Conservation (phyloP, 2,329 filamentous ascomycete species). For the Claviceps sp. region DNA sequence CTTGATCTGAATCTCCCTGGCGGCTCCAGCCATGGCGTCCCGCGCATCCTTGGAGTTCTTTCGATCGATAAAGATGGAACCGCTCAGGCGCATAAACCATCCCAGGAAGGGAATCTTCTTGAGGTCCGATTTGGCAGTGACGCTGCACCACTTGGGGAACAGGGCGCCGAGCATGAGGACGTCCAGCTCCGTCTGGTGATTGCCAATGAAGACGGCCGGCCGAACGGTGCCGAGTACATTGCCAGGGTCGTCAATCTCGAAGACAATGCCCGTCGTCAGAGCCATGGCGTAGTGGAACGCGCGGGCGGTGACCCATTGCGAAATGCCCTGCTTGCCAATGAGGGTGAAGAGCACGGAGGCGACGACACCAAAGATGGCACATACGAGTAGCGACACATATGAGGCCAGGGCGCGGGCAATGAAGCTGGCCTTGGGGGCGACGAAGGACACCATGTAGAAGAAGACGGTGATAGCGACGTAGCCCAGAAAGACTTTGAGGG, state of each 20-base stretch:
- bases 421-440: slow-evolving; percentile 49
- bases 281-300: slow-evolving; percentile 71
- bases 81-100: slow-evolving; percentile 84
- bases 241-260: slow-evolving; percentile 56
- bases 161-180: slow-evolving; percentile 80
- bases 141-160: slow-evolving; percentile 82
- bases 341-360: slow-evolving; percentile 59
- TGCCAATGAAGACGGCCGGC: slow-evolving; percentile 83
- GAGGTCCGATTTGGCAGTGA: slow-evolving; percentile 82
- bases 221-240: slow-evolving; percentile 50
- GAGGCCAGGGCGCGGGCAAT: slow-evolving; percentile 53
- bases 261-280: slow-evolving; percentile 61
- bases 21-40: slow-evolving; percentile 73
- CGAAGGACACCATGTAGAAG: slow-evolving; percentile 50
- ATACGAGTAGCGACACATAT: slow-evolving; percentile 47
- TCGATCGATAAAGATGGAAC: slow-evolving; percentile 91
- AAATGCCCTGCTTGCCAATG: slow-evolving; percentile 57
- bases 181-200: slow-evolving; percentile 94
- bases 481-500: slow-evolving; percentile 34
- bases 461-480: slow-evolving; percentile 37
- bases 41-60: slow-evolving; percentile 71
- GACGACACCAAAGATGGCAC: slow-evolving; percentile 60
- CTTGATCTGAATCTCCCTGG: slow-evolving; percentile 59
- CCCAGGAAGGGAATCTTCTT: slow-evolving; percentile 73
- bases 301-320: slow-evolving; percentile 75